Percentiles rank a stretch among this genome's conserved stretches.
Evolutionary conservation across 1,284 basidiomycete species (phyloP).

Genomic region (Tylopilus sp.): DNA sequence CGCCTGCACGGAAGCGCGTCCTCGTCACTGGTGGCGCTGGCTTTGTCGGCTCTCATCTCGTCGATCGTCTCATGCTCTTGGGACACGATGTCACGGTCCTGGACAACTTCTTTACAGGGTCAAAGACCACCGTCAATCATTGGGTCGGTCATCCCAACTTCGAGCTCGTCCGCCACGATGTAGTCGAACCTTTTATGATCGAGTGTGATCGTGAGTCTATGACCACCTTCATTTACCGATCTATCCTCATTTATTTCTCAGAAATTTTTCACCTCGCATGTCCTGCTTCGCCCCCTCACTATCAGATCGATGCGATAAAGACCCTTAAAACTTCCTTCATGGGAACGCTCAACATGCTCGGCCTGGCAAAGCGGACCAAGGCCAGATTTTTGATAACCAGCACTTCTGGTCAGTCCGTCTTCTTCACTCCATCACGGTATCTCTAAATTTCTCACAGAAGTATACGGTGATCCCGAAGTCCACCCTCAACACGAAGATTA

Average conservation of each 20-base stretch:
- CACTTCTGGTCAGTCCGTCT: constrained; percentile 65
- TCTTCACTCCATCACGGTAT: not conserved
- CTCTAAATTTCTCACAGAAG: constrained; percentile 51
- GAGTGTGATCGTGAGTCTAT: constrained; percentile 82
- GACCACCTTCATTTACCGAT: not conserved
- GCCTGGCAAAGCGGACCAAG: constrained; percentile 95
- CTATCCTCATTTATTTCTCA: constrained; percentile 30
- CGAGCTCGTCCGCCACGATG: constrained; percentile 94
- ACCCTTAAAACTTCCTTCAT: constrained; percentile 98
- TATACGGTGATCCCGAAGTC: constrained; percentile 95
- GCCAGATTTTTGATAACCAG: constrained; percentile 94
- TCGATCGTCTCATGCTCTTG: constrained; percentile 94
- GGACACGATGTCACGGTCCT: constrained; percentile 97
- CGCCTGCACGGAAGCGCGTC: constrained; percentile 78
- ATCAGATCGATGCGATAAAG: constrained; percentile 93
- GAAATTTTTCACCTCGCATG: constrained; percentile 97
- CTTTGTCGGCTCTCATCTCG: constrained; percentile 96
- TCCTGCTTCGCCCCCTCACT: constrained; percentile 92
- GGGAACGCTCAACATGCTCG: constrained; percentile 97
- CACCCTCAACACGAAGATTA: constrained; percentile 95
- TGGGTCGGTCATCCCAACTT: constrained; percentile 98
- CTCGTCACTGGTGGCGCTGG: constrained; percentile 95
- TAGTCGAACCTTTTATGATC: constrained; percentile 94
- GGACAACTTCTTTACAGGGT: constrained; percentile 98
- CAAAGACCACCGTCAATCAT: constrained; percentile 89